Evolutionary conservation across 257 asterid species (phyloP), one percentile per base, ranked within the genome.

Genomic region (Galeopsis tetrahit): DNA sequence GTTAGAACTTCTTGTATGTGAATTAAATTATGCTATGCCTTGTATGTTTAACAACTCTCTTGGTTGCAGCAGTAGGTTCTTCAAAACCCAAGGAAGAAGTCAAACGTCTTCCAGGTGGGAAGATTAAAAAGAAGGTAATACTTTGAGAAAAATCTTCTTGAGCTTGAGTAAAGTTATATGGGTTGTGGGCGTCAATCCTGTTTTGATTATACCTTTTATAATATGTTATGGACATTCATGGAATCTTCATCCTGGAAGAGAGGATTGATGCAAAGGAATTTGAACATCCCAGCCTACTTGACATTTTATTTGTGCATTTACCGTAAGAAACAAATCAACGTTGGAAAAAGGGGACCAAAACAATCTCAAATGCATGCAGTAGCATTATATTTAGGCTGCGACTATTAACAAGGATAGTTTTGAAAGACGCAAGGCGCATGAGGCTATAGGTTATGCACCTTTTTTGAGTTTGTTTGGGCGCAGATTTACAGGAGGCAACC

Each of bases 101-200:
- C 52, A 92, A 92, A 78, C 99, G 97, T 21, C 92, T 95, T 31
- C 99, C 98, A 3, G 98, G 99, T 81, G 99, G 99, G 82, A 95
- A 95, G 83, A 79, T 90, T 61, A 95, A 95, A 75, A 95, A 91
- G 93, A 95, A 92, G 90, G 98, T 94, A 77, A 53, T 82, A 17
- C 11, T 62, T 63, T 66, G 42, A 35, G 3, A 10, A 36, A 10
- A 44, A 39, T 48, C 35, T 39, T 57, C 58, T 56, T 35, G 53
- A 66, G 61, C 67, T 49, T 73, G 55, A 57, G 56, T 51, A 4
- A 34, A 63, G 42, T 56, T 62, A 5, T 67, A 56, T 59, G 63
- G 44, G 36, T 60, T 17, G 73, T 58, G 2, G 49, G 60, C 70
- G 66, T 33, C 21, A 39, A 36, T 58, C 61, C 28, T 58, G 17